These are phyloP conservation scores for Fallopia convolvulus DNA, from an alignment of 148 eudicot genomes.

Conservation along the genomic window DNA sequence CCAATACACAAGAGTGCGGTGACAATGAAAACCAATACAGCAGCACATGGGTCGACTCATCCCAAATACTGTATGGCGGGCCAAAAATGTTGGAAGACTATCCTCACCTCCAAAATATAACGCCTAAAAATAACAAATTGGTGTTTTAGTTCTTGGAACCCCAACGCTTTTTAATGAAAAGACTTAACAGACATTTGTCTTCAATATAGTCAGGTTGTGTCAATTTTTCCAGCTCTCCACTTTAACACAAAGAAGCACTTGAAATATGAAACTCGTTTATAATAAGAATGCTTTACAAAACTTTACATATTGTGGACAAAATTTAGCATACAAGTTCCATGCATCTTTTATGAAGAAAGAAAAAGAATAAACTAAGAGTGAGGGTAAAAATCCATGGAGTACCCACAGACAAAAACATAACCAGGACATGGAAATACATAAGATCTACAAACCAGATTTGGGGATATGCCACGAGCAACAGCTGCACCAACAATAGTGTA, in stretches of 20 bases:
- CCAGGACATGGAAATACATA: no score
- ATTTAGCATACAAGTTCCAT: no score
- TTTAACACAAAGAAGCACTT: not conserved
- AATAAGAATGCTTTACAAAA: not conserved
- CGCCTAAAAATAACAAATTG: constrained; percentile 23
- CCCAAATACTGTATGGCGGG: constrained; percentile 36
- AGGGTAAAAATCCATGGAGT: no score
- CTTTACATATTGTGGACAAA: not conserved
- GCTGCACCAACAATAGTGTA: constrained; percentile 63
- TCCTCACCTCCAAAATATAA: constrained; percentile 50
- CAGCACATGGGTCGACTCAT: constrained; percentile 54
- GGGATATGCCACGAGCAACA: constrained; percentile 70
- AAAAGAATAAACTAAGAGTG: no score
- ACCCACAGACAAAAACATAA: no score
- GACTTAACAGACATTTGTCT: constrained; percentile 1
- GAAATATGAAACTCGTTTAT: not conserved
- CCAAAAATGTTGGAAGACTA: constrained; percentile 42
- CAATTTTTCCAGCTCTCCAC: not conserved
- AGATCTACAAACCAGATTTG: constrained; percentile 44
- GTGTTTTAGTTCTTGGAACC: not conserved
- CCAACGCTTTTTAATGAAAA: not conserved
- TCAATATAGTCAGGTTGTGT: not conserved
- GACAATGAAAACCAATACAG: constrained; percentile 34
- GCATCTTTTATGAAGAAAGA: no score
- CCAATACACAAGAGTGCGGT: constrained; percentile 49